Evolutionary conservation across 345 rosid genomes (phyloP).

Genomic region (Alliaria petiolata): DNA sequence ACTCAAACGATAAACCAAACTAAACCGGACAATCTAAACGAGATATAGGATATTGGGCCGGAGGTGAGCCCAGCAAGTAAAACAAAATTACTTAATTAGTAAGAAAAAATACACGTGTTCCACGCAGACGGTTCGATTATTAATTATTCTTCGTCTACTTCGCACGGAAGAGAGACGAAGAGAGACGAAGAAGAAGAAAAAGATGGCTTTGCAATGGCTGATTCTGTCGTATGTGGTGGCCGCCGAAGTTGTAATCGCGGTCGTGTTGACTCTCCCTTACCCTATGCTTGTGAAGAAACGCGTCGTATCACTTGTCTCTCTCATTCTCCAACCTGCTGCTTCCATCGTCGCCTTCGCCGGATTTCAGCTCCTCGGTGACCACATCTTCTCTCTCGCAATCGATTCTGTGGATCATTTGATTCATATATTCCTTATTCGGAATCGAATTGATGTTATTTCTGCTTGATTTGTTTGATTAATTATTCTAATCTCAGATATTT

Average conservation of each 20-base stretch:
- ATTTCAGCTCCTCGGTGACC: conserved; percentile 68
- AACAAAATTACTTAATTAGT: conserved; percentile 10
- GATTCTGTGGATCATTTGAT: too few relatives aligned
- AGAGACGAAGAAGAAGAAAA: conserved; percentile 15
- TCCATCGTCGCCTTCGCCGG: conserved; percentile 72
- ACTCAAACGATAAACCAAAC: neutral
- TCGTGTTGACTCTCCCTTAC: conserved; percentile 59
- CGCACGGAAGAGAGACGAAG: neutral
- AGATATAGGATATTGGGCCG: neutral
- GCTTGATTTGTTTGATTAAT: neutral
- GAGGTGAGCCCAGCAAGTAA: conserved; percentile 3
- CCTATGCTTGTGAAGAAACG: conserved; percentile 64
- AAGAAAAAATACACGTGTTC: conserved; percentile 15
- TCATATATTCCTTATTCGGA: neutral
- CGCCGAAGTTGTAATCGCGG: conserved; percentile 54
- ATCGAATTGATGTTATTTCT: neutral
- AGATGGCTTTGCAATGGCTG: conserved; percentile 85
- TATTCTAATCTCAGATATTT: conserved; percentile 46
- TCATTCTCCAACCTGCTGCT: conserved; percentile 67
- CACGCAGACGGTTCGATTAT: neutral
- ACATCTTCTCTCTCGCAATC: neutral
- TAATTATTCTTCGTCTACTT: conserved; percentile 2
- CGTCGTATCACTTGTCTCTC: conserved; percentile 60
- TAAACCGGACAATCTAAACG: neutral
- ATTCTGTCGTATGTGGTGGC: conserved; percentile 73